Base-by-base conservation (phyloP, 768 basidiomycete species). In the Suillus spraguei region DNA sequence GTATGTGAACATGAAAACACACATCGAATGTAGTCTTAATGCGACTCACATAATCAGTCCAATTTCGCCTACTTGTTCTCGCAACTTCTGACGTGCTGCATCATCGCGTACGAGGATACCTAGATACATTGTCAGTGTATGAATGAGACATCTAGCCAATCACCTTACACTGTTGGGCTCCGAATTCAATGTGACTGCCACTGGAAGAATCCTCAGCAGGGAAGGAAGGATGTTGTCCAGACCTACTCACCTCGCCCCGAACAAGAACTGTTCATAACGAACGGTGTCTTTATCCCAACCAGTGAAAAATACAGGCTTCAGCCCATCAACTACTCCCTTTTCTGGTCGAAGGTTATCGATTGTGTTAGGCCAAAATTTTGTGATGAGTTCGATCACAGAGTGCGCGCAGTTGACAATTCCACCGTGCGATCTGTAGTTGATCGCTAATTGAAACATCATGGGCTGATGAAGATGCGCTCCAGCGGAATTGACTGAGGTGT, bases 381-480 rank as follows among this genome's bases (percentile, higher is more conserved):
- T 81, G 16, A 92, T 84, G 1, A 91, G 72, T n/a, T 86, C 81
- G 5, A 92, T 82, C 28, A 91, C 74, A 0, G 82, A 83, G 59
- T 86, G 83, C 0, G 90, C 90, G 66, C 87, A 89, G 53, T 87
- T 79, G n/a, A 92, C 85, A 47, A 92, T 91, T 2, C 91, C 91
- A 0, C 82, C 83, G 68, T 91, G 88, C 0, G 88, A 90, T 6
- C 90, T 83, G 67, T 89, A 91, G 68, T 92, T 92, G 56, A 82
- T 76, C 0, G 81, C 73, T 1, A 92, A 78, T 65, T 87, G 84
- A 68, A 91, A 91, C 0, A 79, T 76, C 46, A 63, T 65, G 4
- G 78, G 81, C 1, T 71, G 65, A 11, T 61, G 60, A 36, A 73
- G 64, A 5, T 67, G 46, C 1, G 66, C 65, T 49, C 67, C 60